Base-by-base conservation (phyloP, 2,329 filamentous ascomycete genomes). In the Chaetomium strumarium region DNA sequence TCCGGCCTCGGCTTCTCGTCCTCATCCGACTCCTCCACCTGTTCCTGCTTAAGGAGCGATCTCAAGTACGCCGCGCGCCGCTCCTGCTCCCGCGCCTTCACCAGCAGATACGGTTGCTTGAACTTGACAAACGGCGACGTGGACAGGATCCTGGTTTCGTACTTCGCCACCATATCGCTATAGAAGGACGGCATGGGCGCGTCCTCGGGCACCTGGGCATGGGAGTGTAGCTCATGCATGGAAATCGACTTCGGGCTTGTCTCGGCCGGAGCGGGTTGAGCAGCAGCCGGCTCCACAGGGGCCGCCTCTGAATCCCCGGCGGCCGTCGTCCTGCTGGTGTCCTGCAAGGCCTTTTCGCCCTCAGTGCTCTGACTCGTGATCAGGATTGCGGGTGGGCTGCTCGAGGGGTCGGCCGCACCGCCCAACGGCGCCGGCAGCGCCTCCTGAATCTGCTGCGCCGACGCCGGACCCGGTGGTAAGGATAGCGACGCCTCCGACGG, bases 111-210 rank as follows among this genome's bases (percentile, higher is more conserved):
- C 0, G 93, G 93, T 65, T 93, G 90, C 58, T 88, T 86, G 65
- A 97, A 99, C 64, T 90, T 92, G 59, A 99, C 93, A 65, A 96
- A 97, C 0, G 93, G 93, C 0, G 93, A 99, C 1, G 90, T 90
- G 1, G 95, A 99, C 6, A 99, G 74, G 41, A 99, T 86, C 64
- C 92, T 95, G 6, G 90, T 96, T 64, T 95, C 84, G 63, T 95
- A 90, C 63, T 95, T 92, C 52, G 90, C 85, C 36, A 97, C 90
- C 78, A 96, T 89, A 65, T 96, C 90, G 65, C 91, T 91, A 66
- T 97, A 97, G 64, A 91, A 96, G 0, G 88, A 95, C 3, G 92
- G 89, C 75, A 90, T 88, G 1, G 89, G 88, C 38, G 89, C 76
- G 66, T 92, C 86, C 61, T 92, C 88, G 4, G 85, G 85, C 5